Conservation (phyloP, 164 flowering plant genomes). For the Brasenia schreberi region DNA sequence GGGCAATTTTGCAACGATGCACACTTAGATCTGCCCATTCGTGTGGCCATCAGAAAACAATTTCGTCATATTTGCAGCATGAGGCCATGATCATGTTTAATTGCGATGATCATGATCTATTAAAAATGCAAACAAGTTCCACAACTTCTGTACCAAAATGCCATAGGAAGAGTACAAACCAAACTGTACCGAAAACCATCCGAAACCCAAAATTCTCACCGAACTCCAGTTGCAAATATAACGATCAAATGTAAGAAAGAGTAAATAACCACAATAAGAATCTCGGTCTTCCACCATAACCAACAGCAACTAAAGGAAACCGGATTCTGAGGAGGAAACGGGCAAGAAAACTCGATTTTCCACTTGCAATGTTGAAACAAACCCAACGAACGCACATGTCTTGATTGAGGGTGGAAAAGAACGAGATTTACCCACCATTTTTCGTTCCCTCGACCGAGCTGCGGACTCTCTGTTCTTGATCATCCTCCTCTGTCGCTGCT, state of each 20-base stretch:
- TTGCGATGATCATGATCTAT: no score
- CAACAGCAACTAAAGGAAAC: background rate
- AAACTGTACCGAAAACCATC: background rate
- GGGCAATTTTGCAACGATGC: no score
- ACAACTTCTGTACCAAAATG: no score
- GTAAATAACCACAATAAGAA: background rate
- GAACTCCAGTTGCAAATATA: background rate
- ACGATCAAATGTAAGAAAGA: background rate
- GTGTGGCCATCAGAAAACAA: no score
- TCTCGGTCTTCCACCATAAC: background rate
- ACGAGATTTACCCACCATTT: conserved; percentile 28
- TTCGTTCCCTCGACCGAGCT: conserved; percentile 67
- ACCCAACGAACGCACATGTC: background rate
- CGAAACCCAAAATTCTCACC: background rate
- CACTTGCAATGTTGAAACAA: background rate
- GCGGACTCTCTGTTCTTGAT: conserved; percentile 78
- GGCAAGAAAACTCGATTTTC: background rate
- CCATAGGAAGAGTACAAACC: background rate
- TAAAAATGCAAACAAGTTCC: no score
- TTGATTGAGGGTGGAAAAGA: no score
- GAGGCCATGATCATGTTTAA: no score
- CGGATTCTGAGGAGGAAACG: background rate
- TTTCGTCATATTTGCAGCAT: no score
- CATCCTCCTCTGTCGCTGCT: conserved; percentile 73
- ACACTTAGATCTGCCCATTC: no score